Evolutionary conservation across 2,329 filamentous ascomycete species (phyloP).

Genomic region (Fusarium miscanthi): DNA sequence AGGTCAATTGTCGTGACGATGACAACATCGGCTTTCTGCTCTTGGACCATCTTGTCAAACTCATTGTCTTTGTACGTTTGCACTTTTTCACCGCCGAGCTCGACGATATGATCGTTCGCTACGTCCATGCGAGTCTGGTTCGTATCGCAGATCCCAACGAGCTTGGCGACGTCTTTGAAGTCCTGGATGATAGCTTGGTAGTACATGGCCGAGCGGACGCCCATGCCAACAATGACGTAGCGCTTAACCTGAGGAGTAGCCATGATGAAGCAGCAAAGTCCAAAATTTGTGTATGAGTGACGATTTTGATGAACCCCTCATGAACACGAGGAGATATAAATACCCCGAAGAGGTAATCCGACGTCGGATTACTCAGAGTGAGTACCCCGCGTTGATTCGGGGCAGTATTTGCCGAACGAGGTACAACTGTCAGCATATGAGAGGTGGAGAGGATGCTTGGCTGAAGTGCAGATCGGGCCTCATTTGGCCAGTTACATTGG

Average conservation of each 20-base stretch:
- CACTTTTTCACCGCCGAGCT: conserved; percentile 59
- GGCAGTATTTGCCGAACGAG: conserved; percentile 16
- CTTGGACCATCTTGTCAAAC: conserved; percentile 68
- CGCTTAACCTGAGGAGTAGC: conserved; percentile 48
- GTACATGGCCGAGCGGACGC: conserved; percentile 68
- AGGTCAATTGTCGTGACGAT: conserved; percentile 73
- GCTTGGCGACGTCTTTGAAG: conserved; percentile 58
- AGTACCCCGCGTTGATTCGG: conserved; percentile 27
- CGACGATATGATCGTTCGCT: conserved; percentile 61
- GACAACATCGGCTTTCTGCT: conserved; percentile 68
- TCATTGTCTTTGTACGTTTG: conserved; percentile 65
- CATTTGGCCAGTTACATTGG: conserved; percentile 4
- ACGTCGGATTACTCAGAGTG: conserved; percentile 13
- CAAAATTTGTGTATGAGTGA: not conserved
- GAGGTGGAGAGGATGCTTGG: conserved; percentile 20
- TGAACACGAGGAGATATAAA: not conserved
- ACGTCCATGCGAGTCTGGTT: conserved; percentile 70
- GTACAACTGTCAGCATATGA: conserved; percentile 19
- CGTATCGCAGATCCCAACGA: conserved; percentile 70
- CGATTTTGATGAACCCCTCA: not conserved
- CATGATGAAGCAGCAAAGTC: conserved; percentile 4
- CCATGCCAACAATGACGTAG: conserved; percentile 68
- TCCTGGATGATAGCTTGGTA: conserved; percentile 67
- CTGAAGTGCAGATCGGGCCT: conserved; percentile 22
- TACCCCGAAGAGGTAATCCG: conserved; percentile 1